A percentile compares a stretch with the other conserved stretches of the same genome.
Conservation (phyloP, 345 rosid genomes). For the Gossypium anomalum region DNA sequence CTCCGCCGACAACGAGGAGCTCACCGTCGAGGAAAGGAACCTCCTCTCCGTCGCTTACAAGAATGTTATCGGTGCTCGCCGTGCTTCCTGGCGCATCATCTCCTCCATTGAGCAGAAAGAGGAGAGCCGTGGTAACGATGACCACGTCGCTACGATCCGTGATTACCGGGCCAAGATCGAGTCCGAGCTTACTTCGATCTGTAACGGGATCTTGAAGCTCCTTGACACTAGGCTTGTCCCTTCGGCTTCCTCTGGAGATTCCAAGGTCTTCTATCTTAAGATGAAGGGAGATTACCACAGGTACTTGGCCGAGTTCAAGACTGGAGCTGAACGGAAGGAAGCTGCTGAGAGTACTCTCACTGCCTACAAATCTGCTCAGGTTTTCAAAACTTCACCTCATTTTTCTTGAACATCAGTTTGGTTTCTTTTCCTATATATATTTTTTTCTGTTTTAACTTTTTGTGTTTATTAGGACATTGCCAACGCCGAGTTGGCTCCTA, state of each 20-base stretch:
- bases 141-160: conserved; percentile 71
- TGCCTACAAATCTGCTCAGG: conserved; percentile 93
- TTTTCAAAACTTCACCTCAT: conserved; percentile 13
- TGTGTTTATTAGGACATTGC: conserved; percentile 60
- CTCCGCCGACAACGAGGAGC: conserved; percentile 54
- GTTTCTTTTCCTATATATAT: background rate
- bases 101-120: conserved; percentile 91
- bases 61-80: conserved; percentile 92
- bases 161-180: conserved; percentile 83
- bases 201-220: conserved; percentile 77
- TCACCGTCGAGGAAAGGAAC: conserved; percentile 80
- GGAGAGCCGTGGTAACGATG: conserved; percentile 91
- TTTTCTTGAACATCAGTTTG: background rate
- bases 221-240: conserved; percentile 72
- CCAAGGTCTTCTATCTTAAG: conserved; percentile 81
- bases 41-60: conserved; percentile 96
- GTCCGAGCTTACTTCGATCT: conserved; percentile 65
- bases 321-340: conserved; percentile 77
- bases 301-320: conserved; percentile 84
- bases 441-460: background rate
- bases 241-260: conserved; percentile 64
- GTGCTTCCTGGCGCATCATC: conserved; percentile 88
- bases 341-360: conserved; percentile 82
- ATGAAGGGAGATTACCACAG: conserved; percentile 94
- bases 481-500: conserved; percentile 73